Percentiles rank a stretch among this genome's conserved stretches.
Evolutionary conservation across 441 rosid genomes (phyloP).

Genomic region (Heliophila coronopifolia): DNA sequence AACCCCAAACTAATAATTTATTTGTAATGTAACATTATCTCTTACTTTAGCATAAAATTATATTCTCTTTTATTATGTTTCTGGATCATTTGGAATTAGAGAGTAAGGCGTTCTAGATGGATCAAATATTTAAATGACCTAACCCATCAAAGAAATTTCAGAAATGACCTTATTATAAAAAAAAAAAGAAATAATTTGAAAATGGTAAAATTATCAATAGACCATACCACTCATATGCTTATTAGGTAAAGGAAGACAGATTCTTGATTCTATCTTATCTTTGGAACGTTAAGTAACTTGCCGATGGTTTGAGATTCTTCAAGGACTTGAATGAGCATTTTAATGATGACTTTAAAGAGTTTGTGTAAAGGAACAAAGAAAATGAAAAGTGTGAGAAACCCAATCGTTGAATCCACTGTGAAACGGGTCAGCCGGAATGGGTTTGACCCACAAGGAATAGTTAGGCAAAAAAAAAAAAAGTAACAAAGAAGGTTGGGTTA

Average conservation of each 20-base stretch:
- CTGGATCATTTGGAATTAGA: constrained; percentile 11
- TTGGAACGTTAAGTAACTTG: constrained; percentile 12
- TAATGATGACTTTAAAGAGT: constrained; percentile 26
- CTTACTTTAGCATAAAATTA: not conserved
- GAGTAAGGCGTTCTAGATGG: too few species aligned
- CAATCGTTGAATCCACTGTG: constrained; percentile 19
- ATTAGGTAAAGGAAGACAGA: constrained; percentile 26
- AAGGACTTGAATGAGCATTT: constrained; percentile 10
- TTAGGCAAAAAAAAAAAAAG: too few species aligned
- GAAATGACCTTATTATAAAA: too few species aligned
- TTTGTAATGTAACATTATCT: not conserved
- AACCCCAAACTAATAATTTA: not conserved
- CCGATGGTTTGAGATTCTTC: constrained; percentile 19
- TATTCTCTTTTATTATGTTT: constrained; percentile 5
- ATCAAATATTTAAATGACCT: too few species aligned
- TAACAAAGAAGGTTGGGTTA: too few species aligned
- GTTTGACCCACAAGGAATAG: too few species aligned
- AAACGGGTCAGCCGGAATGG: too few species aligned
- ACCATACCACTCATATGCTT: constrained; percentile 27
- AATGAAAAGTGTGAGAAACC: constrained; percentile 25
- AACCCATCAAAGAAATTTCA: too few species aligned
- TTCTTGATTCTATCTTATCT: constrained; percentile 27
- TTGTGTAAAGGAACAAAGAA: too few species aligned
- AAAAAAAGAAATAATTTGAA: too few species aligned
- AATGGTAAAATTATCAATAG: too few species aligned